Evolutionary conservation across 768 basidiomycete species (phyloP), one percentile per base, ranked within the genome.

Genomic region (Russula sp.): DNA sequence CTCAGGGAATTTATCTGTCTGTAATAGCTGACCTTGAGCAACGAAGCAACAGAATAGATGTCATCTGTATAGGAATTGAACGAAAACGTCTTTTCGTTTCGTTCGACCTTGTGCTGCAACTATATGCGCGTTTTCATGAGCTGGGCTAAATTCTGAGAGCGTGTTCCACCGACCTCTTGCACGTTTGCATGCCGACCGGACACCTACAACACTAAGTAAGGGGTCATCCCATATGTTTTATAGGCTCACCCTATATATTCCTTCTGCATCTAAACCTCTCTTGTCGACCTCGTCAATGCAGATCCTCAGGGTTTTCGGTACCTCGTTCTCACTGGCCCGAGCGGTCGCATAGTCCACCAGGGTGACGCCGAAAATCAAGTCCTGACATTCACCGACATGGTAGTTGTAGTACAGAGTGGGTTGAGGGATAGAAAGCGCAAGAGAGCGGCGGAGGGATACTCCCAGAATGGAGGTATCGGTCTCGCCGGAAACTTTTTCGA

Each of bases 331-430:
- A 18, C 75, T 75, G 48, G 83, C 83, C 65, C 92, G 84, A 9
- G 90, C 81, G 44, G 88, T 92, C 16, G 94, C 91, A 70, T 97
- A 96, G 70, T 95, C 94, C 45, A 88, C 86, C 61, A 97, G 75
- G 67, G 84, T 87, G 67, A 95, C 85, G 27, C 94, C 94, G 71
- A 96, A 97, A 39, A 95, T 89, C 31, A 97, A 75, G 73, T 95
- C 93, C 57, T 82, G 83, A 70, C 94, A 97, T 71, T 86, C 85
- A 31, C 94, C 94, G 31, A 96, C 88, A 64, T 81, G 78, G 60
- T 83, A 87, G 70, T 90, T 86, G 69, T 88, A 80, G 74, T 94
- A 93, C 69, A 90, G 75, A 42, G 86, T 79, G 13, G 85, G 86
- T 63, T 85, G 85, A 18, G 89, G 91, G 56, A 84, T 86, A 16